A percentile compares a stretch with the other conserved stretches of the same genome.
phyloP scores from a whole-genome alignment of 176 grass and related monocot genomes.

The Lolium multiflorum region DNA sequence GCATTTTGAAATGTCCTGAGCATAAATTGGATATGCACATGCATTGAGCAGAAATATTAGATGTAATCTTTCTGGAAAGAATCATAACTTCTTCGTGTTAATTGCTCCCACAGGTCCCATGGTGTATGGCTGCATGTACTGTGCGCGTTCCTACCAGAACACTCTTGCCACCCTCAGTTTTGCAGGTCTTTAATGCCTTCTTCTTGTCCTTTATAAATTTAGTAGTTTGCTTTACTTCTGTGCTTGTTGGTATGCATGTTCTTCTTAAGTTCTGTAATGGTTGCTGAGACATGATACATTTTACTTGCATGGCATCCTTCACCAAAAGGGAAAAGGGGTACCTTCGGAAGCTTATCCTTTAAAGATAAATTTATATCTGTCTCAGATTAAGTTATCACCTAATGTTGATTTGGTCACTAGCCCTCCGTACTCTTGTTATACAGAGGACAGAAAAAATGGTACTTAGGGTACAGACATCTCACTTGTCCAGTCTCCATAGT shows the following conservation, averaged over 20 bases:
- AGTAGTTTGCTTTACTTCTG: not conserved
- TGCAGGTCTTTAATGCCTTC: constrained; percentile 54
- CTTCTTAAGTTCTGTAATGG: not conserved
- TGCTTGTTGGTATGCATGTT: not conserved
- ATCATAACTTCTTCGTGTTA: not conserved
- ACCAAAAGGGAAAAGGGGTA: not conserved
- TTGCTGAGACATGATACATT: not conserved
- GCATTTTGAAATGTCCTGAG: not conserved
- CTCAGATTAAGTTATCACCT: not conserved
- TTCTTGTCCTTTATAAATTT: not conserved
- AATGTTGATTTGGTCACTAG: not conserved
- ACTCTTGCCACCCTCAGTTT: constrained; percentile 84
- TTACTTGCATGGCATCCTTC: not conserved
- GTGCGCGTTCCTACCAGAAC: constrained; percentile 68
- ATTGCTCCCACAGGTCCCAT: constrained; percentile 66
- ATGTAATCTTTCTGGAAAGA: not conserved
- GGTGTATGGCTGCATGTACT: constrained; percentile 97
- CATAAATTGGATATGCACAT: not conserved
- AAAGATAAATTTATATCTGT: not conserved
- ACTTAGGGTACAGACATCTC: not conserved
- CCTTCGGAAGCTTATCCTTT: not conserved
- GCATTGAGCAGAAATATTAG: not conserved
- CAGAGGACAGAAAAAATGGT: not conserved
- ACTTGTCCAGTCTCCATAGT: not conserved
- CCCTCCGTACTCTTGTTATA: not conserved